Evolutionary conservation across 73 alveolate species (phyloP).

Genomic region (Halteria grandinella): DNA sequence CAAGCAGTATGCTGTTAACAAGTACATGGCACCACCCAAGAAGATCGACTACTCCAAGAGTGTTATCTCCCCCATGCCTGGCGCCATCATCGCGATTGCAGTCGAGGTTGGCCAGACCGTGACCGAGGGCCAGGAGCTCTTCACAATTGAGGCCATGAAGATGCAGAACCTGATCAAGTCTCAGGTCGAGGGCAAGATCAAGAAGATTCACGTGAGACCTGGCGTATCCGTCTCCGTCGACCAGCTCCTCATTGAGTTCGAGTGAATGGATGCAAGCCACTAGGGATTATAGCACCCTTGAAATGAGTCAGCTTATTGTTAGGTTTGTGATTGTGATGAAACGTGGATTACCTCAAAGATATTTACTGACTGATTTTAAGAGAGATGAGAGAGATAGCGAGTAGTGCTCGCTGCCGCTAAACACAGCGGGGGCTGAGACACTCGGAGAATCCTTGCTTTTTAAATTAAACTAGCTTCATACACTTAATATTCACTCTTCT

Average conservation of each 20-base stretch:
- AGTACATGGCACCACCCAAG: slow-evolving; percentile 68
- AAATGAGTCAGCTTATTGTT: too few relatives aligned
- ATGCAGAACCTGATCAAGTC: slow-evolving; percentile 60
- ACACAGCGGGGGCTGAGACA: too few relatives aligned
- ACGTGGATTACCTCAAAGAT: too few relatives aligned
- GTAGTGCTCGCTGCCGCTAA: too few relatives aligned
- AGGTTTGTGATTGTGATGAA: too few relatives aligned
- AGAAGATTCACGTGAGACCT: slow-evolving; percentile 24
- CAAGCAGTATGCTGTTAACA: slow-evolving; percentile 8
- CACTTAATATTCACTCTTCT: too few relatives aligned
- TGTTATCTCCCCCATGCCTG: slow-evolving; percentile 70
- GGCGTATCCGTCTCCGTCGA: slow-evolving; percentile 62
- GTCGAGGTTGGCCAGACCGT: slow-evolving; percentile 53
- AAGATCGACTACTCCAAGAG: slow-evolving; percentile 46
- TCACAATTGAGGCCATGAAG: slow-evolving; percentile 63
- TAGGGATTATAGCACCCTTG: not conserved
- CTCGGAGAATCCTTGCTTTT: not conserved
- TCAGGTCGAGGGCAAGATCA: slow-evolving; percentile 49
- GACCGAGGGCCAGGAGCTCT: slow-evolving; percentile 44
- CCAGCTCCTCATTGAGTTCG: slow-evolving; percentile 47
- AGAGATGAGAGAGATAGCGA: too few relatives aligned
- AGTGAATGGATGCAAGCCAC: not conserved
- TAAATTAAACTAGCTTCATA: too few relatives aligned
- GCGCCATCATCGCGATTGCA: slow-evolving; percentile 41
- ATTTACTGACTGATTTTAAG: too few relatives aligned